Evolutionary conservation across 2,329 filamentous ascomycete genomes (phyloP), one percentile per base, ranked within the genome.

Genomic region (Penicillium sp.): DNA sequence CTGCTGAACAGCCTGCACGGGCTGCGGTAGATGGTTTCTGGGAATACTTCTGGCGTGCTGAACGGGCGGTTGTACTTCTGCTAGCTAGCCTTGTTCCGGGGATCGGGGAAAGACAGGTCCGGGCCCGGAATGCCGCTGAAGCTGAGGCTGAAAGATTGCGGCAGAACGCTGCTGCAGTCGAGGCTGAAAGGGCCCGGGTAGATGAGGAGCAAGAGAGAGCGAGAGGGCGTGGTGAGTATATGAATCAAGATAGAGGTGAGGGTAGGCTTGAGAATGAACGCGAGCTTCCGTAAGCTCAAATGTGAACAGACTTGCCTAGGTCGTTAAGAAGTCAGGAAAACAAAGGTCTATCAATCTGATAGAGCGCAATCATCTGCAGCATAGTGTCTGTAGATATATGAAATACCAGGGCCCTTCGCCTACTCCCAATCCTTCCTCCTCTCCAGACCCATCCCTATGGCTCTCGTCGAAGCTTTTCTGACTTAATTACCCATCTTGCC

Each of bases 71-170:
- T 40, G 82, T 82, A n/a, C 73, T 87, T n/a, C 85, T 87, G 56
- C 67, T 87, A 31, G 84, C 84, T 0, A 85, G 82, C 68, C 66
- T 87, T 48, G 81, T 85, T 66, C 85, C 85, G 1, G 85, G 85
- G 0, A 76, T 87, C 25, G 84, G 85, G 0, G 85, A 87, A 66
- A 75, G 82, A 7, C 82, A 85, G 66, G 81, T 87, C 14, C 74
- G 79, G 58, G 83, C 81, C 25, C 76, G 81, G 55, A 79, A 82
- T 61, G 79, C 81, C 51, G 76, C 80, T 15, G 77, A 81, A 58
- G 74, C 74, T 18, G 69, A 69, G 55, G 66, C 67, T 15, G 64
- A 70, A 31, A 31, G 33, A 18, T 27, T 43, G 11, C 57, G 52
- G 2, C 56, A 43, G 55, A 31, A 31, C 15, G 29, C 29, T 14